Percentiles rank a stretch among this genome's conserved stretches.
Evolutionary conservation across 257 asterid species (phyloP).

Genomic region (Parsonsia alboflavescens): DNA sequence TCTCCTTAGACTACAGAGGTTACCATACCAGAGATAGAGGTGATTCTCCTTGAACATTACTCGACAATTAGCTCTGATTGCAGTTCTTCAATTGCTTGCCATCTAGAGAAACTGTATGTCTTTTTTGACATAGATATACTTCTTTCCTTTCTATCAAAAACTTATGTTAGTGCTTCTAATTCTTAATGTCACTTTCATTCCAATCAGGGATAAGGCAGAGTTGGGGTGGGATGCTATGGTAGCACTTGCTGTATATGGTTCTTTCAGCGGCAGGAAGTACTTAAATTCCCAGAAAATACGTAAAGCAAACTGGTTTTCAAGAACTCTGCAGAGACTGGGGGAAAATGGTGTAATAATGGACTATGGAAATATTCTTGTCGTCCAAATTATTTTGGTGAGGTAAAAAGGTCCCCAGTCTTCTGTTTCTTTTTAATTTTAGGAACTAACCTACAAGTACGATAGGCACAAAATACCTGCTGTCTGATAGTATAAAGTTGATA

Average conservation of each 20-base stretch:
- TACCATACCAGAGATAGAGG: constrained; percentile 82
- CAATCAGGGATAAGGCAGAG: no score
- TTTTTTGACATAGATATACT: neutral
- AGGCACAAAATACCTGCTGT: neutral
- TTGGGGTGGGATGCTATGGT: no score
- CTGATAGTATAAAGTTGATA: no score
- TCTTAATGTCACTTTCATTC: no score
- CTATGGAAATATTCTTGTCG: constrained; percentile 95
- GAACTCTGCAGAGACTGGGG: constrained; percentile 62
- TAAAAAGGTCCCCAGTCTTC: constrained; percentile 17
- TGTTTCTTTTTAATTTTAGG: neutral
- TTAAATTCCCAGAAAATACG: constrained; percentile 78
- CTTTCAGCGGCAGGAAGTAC: constrained; percentile 75
- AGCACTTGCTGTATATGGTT: no score
- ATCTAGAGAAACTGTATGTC: constrained; percentile 52
- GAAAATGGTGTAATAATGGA: constrained; percentile 83
- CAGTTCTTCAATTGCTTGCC: constrained; percentile 38
- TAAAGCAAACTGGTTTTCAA: constrained; percentile 69
- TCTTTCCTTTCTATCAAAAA: neutral
- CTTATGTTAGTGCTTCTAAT: neutral
- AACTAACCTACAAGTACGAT: neutral
- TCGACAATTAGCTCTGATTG: constrained; percentile 79
- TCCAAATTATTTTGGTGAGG: constrained; percentile 98
- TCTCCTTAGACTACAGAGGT: constrained; percentile 54
- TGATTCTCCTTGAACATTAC: constrained; percentile 83